Percentiles rank a stretch among this genome's conserved stretches.
Evolutionary conservation across 768 basidiomycete genomes (phyloP).

Genomic region (Gymnopilus junonius): DNA sequence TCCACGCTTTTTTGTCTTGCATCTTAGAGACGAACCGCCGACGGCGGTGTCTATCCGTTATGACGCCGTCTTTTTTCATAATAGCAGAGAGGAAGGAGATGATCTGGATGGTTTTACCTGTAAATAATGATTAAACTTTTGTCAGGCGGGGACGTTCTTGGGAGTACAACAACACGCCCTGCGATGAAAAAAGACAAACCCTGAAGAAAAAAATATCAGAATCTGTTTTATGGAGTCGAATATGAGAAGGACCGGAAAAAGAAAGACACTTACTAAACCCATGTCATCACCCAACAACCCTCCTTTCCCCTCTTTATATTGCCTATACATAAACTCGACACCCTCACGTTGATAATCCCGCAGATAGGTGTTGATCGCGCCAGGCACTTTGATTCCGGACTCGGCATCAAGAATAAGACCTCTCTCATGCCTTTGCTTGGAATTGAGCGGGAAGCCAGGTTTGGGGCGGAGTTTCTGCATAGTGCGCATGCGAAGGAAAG

Average conservation of each 20-base stretch:
- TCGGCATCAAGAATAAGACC: conserved; percentile 56
- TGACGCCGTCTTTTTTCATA: conserved; percentile 79
- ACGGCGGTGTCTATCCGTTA: conserved; percentile 70
- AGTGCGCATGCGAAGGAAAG: background rate
- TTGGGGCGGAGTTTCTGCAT: conserved; percentile 46
- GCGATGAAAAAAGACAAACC: conserved; percentile 9
- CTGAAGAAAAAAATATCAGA: conserved; percentile 1
- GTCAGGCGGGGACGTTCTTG: no score
- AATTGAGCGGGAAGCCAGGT: conserved; percentile 57
- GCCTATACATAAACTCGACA: conserved; percentile 76
- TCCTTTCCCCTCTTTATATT: conserved; percentile 70
- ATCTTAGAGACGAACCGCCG: conserved; percentile 66
- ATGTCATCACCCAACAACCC: conserved; percentile 95
- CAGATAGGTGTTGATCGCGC: conserved; percentile 81
- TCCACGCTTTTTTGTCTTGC: conserved; percentile 64
- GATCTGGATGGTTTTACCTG: conserved; percentile 95
- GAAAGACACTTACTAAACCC: conserved; percentile 62
- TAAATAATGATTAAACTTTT: no score
- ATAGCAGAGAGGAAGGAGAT: conserved; percentile 90
- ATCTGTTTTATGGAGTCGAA: background rate
- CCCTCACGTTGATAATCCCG: conserved; percentile 92
- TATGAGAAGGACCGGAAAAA: background rate
- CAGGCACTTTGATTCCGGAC: conserved; percentile 57
- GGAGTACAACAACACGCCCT: no score
- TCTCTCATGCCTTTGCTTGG: conserved; percentile 44